Base-by-base conservation (phyloP, 192 early-diverging fungal genomes). In the Gamsiella multidivaricata region DNA sequence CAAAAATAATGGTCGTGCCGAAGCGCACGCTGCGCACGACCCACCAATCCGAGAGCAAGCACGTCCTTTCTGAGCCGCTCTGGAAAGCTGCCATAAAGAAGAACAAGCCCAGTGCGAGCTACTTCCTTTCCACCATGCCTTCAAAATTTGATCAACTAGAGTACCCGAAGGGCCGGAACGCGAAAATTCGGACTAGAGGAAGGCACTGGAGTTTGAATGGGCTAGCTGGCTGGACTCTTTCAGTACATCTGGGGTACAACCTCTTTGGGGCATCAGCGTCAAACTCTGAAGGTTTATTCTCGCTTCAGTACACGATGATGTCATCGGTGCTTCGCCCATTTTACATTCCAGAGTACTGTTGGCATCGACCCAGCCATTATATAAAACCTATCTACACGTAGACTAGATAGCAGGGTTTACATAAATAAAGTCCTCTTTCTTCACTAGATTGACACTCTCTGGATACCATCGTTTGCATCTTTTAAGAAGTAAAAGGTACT, bases 131-230 rank as follows among this genome's bases (percentile, higher is more conserved):
- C 26, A 54, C 26, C 4, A 29, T 28, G 20, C 55, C 55, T 42
- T 20, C 55, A 57, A 42, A 15, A 17, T 42, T 56, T 29, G 39
- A 57, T 25, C 55, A 6, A 37, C 23, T 39, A 5, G 39, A 41
- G 36, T 42, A 57, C 36, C 17, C 23, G 5, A 57, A 57, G 55
- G 42, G 55, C 22, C 39, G 55, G 55, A 41, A 57, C 20, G 55
- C 55, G n/a, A 57, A n/a, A n/a, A 34, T 53, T 53, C 51, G 29
- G 51, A 53, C 51, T 4, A 53, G 51, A 12, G 17, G 51, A 26
- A 53, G 28, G 23, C 7, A 29, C 51, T 53, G 25, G 25, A 12
- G 23, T 53, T 53, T 18, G 51, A 53, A 26, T 53, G 51, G 28
- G 29, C 25, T 7, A 53, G 26, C 51, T 31, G 51, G 51, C 11